Conservation (phyloP, 202 grass and related monocot species). For the Schoenoplectus tabernaemontani region DNA sequence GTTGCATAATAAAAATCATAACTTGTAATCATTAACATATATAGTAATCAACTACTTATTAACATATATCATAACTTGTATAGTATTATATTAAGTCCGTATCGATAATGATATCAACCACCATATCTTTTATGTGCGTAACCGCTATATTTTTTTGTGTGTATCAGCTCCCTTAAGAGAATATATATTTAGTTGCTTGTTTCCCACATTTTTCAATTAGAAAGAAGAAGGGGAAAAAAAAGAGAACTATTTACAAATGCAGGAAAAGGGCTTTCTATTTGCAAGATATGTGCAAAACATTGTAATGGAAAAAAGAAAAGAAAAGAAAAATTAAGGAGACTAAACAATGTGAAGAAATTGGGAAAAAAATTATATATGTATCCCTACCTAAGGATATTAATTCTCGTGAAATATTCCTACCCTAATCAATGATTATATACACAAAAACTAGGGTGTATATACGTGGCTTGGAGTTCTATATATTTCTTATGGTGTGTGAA, state of each 20-base stretch:
- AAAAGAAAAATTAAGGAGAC: neutral
- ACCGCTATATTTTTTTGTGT: no score
- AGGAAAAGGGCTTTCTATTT: conserved; percentile 3
- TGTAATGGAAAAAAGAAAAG: neutral
- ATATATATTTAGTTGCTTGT: neutral
- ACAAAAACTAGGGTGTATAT: conserved; percentile 14
- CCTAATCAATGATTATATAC: conserved; percentile 13
- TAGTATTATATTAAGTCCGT: no score
- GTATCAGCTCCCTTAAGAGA: no score
- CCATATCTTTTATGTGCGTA: no score
- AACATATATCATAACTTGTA: no score
- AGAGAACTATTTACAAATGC: neutral
- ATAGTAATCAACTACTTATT: no score
- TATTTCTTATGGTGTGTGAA: conserved; percentile 1
- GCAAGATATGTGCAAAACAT: conserved; percentile 24
- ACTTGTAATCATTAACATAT: no score
- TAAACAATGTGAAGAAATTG: neutral
- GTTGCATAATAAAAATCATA: no score
- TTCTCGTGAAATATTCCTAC: conserved; percentile 13
- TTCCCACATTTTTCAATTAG: no score
- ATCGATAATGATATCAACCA: no score
- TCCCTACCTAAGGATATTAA: neutral
- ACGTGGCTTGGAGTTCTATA: neutral
- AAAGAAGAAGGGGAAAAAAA: neutral
- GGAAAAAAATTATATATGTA: neutral